Evolutionary conservation across 2,329 filamentous ascomycete genomes (phyloP).

Genomic region (Arthrobotrys entomopaga): DNA sequence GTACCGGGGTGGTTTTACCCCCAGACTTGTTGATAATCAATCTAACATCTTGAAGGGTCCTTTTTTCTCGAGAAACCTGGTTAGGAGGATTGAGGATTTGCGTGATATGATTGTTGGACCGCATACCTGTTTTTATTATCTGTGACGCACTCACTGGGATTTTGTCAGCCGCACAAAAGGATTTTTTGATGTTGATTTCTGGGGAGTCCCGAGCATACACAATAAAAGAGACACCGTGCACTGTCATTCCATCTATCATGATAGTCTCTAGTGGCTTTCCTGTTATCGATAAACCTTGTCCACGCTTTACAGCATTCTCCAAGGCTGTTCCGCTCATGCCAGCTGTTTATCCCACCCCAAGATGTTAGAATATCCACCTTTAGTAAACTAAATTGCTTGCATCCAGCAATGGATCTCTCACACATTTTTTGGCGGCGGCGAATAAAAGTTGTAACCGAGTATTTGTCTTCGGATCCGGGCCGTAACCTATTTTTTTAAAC

Average conservation of each 20-base stretch:
- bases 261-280: slow-evolving; percentile 81
- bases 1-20: slow-evolving; percentile 76
- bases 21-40: slow-evolving; percentile 75
- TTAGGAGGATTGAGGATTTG: slow-evolving; percentile 71
- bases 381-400: too few species aligned
- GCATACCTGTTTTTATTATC: slow-evolving; percentile 58
- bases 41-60: slow-evolving; percentile 78
- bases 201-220: slow-evolving; percentile 63
- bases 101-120: slow-evolving; percentile 14
- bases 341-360: slow-evolving; percentile 62
- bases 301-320: slow-evolving; percentile 84
- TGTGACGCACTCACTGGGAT: slow-evolving; percentile 56
- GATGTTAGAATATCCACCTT: too few species aligned
- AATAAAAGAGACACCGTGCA: slow-evolving; percentile 77
- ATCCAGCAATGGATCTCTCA: slow-evolving; percentile 23
- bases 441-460: slow-evolving; percentile 31
- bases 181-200: slow-evolving; percentile 12
- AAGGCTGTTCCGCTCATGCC: slow-evolving; percentile 86
- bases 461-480: slow-evolving; percentile 50
- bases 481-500: slow-evolving; percentile 31
- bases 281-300: slow-evolving; percentile 80
- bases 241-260: slow-evolving; percentile 82
- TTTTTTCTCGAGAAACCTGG: slow-evolving; percentile 67
- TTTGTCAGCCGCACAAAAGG: slow-evolving; percentile 17
- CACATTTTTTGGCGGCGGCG: slow-evolving; percentile 47